A percentile compares a stretch with the other conserved stretches of the same genome.
These are phyloP conservation scores for Agrocybe chaxingu DNA, from an alignment of 768 basidiomycete species.

Conservation along the genomic window DNA sequence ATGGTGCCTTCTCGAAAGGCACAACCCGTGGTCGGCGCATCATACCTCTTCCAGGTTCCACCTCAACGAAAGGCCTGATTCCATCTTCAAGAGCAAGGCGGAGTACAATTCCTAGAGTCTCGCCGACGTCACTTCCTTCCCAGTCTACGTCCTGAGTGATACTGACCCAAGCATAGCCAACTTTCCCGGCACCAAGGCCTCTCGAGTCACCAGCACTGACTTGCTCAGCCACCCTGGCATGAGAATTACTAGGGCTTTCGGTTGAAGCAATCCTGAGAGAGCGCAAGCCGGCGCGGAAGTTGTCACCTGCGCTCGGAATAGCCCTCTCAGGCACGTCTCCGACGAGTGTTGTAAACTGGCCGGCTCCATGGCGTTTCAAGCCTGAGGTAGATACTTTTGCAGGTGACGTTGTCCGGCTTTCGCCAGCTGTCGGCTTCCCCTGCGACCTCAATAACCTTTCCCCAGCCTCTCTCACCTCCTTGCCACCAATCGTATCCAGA, in stretches of 20 bases:
- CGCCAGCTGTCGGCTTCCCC: slow-evolving; percentile 11
- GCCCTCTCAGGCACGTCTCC: slow-evolving; percentile 65
- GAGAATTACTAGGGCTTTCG: slow-evolving; percentile 6
- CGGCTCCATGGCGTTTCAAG: slow-evolving; percentile 18
- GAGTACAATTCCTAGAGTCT: slow-evolving; percentile 40
- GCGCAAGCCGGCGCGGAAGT: slow-evolving; percentile 70
- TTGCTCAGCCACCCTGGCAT: not conserved
- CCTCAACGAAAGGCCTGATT: slow-evolving; percentile 44
- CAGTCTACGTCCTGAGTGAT: slow-evolving; percentile 78
- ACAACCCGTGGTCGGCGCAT: slow-evolving; percentile 31
- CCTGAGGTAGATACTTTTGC: not conserved
- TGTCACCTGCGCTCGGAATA: slow-evolving; percentile 68
- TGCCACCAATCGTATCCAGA: slow-evolving; percentile 80
- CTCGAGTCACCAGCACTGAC: too few relatives aligned
- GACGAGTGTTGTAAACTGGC: slow-evolving; percentile 78
- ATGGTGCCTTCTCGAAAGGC: slow-evolving; percentile 53
- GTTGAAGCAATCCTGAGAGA: slow-evolving; percentile 40
- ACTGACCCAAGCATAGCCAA: slow-evolving; percentile 83
- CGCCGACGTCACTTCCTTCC: slow-evolving; percentile 73
- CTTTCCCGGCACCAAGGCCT: slow-evolving; percentile 26
- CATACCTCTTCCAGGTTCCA: slow-evolving; percentile 12
- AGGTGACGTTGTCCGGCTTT: slow-evolving; percentile 16
- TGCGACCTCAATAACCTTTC: slow-evolving; percentile 51
- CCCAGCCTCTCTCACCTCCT: slow-evolving; percentile 73
- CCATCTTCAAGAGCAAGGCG: slow-evolving; percentile 38